A percentile compares a stretch with the other conserved stretches of the same genome.
These are phyloP conservation scores for Euphorbia peplus DNA, from an alignment of 345 rosid species.

Conservation along the genomic window DNA sequence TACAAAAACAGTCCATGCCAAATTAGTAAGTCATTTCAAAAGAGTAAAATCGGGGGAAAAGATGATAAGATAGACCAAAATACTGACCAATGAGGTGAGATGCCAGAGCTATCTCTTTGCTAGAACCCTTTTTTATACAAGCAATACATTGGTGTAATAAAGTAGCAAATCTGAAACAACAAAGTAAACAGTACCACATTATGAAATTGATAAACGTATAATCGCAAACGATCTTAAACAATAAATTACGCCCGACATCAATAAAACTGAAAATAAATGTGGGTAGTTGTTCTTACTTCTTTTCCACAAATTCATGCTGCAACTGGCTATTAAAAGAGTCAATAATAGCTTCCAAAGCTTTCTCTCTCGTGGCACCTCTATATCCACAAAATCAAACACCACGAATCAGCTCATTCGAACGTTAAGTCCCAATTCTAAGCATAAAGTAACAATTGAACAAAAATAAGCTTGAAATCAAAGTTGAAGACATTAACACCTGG, in stretches of 20 bases:
- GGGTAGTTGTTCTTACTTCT: constrained; percentile 50
- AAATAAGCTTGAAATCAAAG: too few relatives aligned
- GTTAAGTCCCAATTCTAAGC: not conserved
- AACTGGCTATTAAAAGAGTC: constrained; percentile 66
- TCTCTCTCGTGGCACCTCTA: constrained; percentile 88
- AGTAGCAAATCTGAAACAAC: constrained; percentile 64
- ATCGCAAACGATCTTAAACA: too few relatives aligned
- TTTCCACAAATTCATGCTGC: constrained; percentile 75
- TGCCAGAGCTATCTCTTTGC: constrained; percentile 68
- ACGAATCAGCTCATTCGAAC: constrained; percentile 6
- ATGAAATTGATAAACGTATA: not conserved
- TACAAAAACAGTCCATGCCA: constrained; percentile 25
- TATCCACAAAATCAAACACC: constrained; percentile 19
- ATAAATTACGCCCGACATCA: not conserved
- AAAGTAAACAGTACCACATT: not conserved
- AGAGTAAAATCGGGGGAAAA: not conserved
- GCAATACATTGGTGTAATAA: constrained; percentile 66
- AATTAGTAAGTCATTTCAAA: not conserved
- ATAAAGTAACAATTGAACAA: too few relatives aligned
- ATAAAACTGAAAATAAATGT: not conserved
- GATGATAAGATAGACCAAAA: constrained; percentile 1
- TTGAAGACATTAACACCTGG: too few relatives aligned
- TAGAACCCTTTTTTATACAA: constrained; percentile 70
- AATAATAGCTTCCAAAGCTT: constrained; percentile 58
- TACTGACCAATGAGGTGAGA: constrained; percentile 65